phyloP scores from a whole-genome alignment of 148 eudicot genomes.

The Hydrangea macrophylla region DNA sequence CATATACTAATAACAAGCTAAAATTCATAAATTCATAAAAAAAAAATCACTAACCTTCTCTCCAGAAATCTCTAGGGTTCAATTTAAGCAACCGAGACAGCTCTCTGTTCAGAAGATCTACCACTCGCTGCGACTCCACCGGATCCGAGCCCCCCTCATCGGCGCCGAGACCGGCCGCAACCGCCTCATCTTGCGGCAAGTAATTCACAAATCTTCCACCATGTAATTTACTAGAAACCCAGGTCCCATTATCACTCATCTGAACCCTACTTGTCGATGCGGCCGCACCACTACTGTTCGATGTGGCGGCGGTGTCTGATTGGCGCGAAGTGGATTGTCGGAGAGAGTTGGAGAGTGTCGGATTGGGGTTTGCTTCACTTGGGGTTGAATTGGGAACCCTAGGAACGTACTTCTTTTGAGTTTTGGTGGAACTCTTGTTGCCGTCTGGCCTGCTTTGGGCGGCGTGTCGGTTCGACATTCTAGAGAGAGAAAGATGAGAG shows the following conservation, averaged over 20 bases:
- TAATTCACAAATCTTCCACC: constrained; percentile 69
- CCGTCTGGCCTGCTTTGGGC: constrained; percentile 18
- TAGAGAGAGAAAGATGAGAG: too few relatives aligned
- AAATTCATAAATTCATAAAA: not conserved
- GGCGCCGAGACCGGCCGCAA: constrained; percentile 71
- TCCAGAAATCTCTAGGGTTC: constrained; percentile 74
- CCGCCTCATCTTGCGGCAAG: constrained; percentile 94
- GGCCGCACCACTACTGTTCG: not conserved
- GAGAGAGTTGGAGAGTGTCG: constrained; percentile 52
- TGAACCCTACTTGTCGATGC: constrained; percentile 24
- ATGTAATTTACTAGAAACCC: constrained; percentile 26
- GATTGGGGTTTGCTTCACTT: constrained; percentile 9
- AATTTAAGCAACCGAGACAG: constrained; percentile 68
- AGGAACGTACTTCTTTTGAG: constrained; percentile 42
- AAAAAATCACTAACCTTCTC: constrained; percentile 49
- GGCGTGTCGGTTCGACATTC: constrained; percentile 37
- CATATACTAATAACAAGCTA: not conserved
- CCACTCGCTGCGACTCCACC: constrained; percentile 76
- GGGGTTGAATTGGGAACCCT: constrained; percentile 27
- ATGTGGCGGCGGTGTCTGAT: constrained; percentile 4
- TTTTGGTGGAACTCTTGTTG: constrained; percentile 24
- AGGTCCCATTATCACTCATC: constrained; percentile 29
- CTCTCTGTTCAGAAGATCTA: constrained; percentile 73
- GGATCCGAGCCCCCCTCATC: constrained; percentile 85
- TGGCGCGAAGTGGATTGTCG: constrained; percentile 25